Evolutionary conservation across 2,329 filamentous ascomycete genomes (phyloP).

Genomic region (Fusarium paranaense): DNA sequence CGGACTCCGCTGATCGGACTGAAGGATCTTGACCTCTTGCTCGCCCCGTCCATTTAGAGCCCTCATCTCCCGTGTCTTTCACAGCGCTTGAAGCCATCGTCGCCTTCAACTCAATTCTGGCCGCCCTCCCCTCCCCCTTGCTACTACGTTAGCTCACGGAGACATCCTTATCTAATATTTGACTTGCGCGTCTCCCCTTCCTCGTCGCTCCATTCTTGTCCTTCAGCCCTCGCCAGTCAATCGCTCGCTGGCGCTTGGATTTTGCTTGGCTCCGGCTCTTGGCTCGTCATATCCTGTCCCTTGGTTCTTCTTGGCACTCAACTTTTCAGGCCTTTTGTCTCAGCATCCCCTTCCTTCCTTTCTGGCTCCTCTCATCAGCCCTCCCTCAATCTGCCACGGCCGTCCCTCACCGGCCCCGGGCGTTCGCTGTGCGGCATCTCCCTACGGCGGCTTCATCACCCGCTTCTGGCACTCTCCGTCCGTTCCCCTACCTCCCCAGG

Average conservation of each 20-base stretch:
- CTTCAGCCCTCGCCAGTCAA: conserved; percentile 4
- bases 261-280: conserved; percentile 33
- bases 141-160: not conserved
- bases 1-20: not conserved
- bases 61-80: not conserved
- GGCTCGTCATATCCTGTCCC: conserved; percentile 31
- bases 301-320: conserved; percentile 35
- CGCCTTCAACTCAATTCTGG: conserved; percentile 14
- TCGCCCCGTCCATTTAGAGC: conserved; percentile 1
- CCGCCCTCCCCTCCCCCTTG: not conserved
- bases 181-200: conserved; percentile 3
- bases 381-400: conserved; percentile 20
- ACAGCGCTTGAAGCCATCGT: conserved; percentile 1
- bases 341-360: conserved; percentile 26
- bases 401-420: conserved; percentile 8
- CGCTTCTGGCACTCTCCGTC: conserved; percentile 13
- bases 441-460: not conserved
- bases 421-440: conserved; percentile 17
- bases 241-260: conserved; percentile 26
- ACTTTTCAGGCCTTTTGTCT: conserved; percentile 27
- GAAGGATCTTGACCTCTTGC: not conserved
- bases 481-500: not conserved
- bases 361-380: conserved; percentile 1
- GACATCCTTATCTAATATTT: conserved; percentile 2
- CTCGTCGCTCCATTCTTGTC: conserved; percentile 5